These are phyloP conservation scores for Candida methanosorbosa DNA, from an alignment of 805 yeast genomes.

Conservation along the genomic window DNA sequence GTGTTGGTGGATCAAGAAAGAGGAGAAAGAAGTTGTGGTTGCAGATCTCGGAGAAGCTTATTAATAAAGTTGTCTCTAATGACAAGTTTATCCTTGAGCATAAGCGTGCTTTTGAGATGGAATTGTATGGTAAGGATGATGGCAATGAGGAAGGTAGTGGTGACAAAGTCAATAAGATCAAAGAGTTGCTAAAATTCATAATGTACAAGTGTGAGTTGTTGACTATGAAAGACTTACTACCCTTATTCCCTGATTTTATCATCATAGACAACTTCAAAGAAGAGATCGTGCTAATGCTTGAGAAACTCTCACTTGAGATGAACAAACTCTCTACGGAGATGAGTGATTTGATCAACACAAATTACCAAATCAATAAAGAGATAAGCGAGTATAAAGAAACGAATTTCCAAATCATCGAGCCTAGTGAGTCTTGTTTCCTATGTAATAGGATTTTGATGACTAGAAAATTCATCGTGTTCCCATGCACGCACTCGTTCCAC, in stretches of 20 bases:
- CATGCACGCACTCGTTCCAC: slow-evolving; percentile 87
- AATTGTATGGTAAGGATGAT: slow-evolving; percentile 3
- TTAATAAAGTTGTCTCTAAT: slow-evolving; percentile 22
- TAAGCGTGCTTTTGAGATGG: slow-evolving; percentile 8
- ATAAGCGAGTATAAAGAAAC: slow-evolving; percentile 40
- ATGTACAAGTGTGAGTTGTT: slow-evolving; percentile 39
- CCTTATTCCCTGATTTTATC: slow-evolving; percentile 76
- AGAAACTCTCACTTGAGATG: slow-evolving; percentile 60
- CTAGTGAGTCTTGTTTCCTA: slow-evolving; percentile 73
- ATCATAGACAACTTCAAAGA: slow-evolving; percentile 77
- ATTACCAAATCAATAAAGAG: slow-evolving; percentile 48
- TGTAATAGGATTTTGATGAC: slow-evolving; percentile 66
- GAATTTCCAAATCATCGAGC: slow-evolving; percentile 60
- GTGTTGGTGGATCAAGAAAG: no score
- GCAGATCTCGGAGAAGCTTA: slow-evolving; percentile 46
- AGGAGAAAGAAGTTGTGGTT: slow-evolving; percentile 69
- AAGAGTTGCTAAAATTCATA: slow-evolving; percentile 25
- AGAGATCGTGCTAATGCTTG: slow-evolving; percentile 74
- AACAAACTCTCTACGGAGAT: slow-evolving; percentile 63
- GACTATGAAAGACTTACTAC: slow-evolving; percentile 73
- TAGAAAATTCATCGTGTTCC: slow-evolving; percentile 71
- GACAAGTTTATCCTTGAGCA: slow-evolving; percentile 17
- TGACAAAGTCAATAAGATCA: slow-evolving; percentile 22
- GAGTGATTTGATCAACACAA: slow-evolving; percentile 59
- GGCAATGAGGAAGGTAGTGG: slow-evolving; percentile 14